Conservation (phyloP, 106 monocot species). For the Acorus calamus region DNA sequence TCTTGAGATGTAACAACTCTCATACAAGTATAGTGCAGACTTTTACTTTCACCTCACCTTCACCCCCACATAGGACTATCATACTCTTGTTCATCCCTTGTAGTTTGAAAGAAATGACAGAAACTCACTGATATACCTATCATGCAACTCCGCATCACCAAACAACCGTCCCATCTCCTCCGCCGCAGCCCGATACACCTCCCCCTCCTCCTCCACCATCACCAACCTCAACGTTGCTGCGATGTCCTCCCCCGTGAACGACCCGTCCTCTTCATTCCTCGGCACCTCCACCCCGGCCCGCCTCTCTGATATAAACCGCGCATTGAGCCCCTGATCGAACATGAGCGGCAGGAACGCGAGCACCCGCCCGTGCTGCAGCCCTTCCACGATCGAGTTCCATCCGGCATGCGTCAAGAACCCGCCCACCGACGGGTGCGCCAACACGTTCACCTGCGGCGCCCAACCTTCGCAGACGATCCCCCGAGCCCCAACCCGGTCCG, state of each 20-base stretch:
- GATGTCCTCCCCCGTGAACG: slow-evolving; percentile 24
- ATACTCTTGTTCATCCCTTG: no score
- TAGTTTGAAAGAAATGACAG: neutral
- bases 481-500: neutral
- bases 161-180: slow-evolving; percentile 1
- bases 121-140: slow-evolving; percentile 10
- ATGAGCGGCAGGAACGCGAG: slow-evolving; percentile 33
- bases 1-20: no score
- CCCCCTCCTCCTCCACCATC: slow-evolving; percentile 26
- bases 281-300: slow-evolving; percentile 29
- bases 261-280: slow-evolving; percentile 23
- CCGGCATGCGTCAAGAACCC: slow-evolving; percentile 31
- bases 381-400: slow-evolving; percentile 27
- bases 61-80: no score
- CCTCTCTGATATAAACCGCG: slow-evolving; percentile 23
- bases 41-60: no score
- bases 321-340: slow-evolving; percentile 46
- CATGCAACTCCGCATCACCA: slow-evolving; percentile 10
- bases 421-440: slow-evolving; percentile 23
- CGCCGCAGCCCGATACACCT: slow-evolving; percentile 1
- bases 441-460: slow-evolving; percentile 20
- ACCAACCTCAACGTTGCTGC: slow-evolving; percentile 25
- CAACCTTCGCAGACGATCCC: slow-evolving; percentile 16
- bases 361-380: slow-evolving; percentile 10
- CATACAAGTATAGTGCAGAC: no score